Conservation (phyloP, 192 early-diverging fungal species). For the Coemansia sp. region DNA sequence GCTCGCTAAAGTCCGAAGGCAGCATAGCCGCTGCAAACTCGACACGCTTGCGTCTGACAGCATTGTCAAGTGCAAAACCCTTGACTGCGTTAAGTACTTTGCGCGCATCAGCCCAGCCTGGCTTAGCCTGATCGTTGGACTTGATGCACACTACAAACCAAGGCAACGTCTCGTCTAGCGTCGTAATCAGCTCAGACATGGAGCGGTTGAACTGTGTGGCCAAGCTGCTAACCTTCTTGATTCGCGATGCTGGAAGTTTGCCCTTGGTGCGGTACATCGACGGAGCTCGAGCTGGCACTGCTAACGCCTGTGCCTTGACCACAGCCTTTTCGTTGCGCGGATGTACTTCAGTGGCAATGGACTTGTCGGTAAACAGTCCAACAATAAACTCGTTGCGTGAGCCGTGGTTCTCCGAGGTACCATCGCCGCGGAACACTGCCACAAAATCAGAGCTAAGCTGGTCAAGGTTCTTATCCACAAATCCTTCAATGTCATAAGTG, state of each 20-base stretch:
- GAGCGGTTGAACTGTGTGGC: slow-evolving; percentile 62
- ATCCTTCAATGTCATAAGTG: slow-evolving; percentile 78
- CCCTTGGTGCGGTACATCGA: slow-evolving; percentile 46
- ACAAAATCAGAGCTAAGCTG: slow-evolving; percentile 84
- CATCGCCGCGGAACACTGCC: slow-evolving; percentile 72
- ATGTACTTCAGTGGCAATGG: slow-evolving; percentile 71
- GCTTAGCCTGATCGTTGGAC: slow-evolving; percentile 73
- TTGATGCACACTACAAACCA: slow-evolving; percentile 84
- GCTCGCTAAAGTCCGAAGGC: slow-evolving; percentile 77
- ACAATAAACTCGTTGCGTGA: slow-evolving; percentile 77
- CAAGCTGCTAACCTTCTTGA: slow-evolving; percentile 57
- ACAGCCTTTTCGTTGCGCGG: slow-evolving; percentile 73
- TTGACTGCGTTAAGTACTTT: slow-evolving; percentile 60
- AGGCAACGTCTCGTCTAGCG: slow-evolving; percentile 73
- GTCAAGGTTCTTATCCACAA: slow-evolving; percentile 78
- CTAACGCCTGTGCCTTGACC: slow-evolving; percentile 72
- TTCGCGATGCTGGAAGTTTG: slow-evolving; percentile 58
- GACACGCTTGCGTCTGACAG: slow-evolving; percentile 60
- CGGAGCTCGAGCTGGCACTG: slow-evolving; percentile 76
- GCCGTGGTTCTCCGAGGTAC: slow-evolving; percentile 62
- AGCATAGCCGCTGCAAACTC: slow-evolving; percentile 69
- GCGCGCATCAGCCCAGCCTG: slow-evolving; percentile 61
- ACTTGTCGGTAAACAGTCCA: slow-evolving; percentile 68
- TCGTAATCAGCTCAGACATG: slow-evolving; percentile 72
- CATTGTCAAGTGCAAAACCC: slow-evolving; percentile 63